Conservation (phyloP, 495 filamentous ascomycete genomes). For the Penicillium egyptiacum region DNA sequence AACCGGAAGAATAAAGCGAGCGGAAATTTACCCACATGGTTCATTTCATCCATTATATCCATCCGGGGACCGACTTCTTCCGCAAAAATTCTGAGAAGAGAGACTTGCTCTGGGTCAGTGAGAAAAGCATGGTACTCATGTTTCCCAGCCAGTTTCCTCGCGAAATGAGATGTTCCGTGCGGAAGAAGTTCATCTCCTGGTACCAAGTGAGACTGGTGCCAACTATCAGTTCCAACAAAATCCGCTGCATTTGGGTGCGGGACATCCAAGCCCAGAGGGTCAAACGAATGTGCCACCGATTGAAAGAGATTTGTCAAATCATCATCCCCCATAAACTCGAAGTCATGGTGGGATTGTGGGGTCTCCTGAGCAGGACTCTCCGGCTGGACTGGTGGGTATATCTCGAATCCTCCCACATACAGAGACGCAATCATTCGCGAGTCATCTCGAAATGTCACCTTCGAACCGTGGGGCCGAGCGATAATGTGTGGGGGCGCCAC, state of each 20-base stretch:
- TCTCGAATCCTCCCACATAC: slow-evolving; percentile 77
- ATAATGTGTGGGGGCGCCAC: slow-evolving; percentile 64
- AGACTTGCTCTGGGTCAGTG: slow-evolving; percentile 69
- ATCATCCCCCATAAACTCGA: slow-evolving; percentile 31
- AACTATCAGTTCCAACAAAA: slow-evolving; percentile 23
- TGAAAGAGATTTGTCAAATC: slow-evolving; percentile 28
- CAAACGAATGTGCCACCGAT: slow-evolving; percentile 30
- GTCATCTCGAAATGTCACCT: slow-evolving; percentile 81
- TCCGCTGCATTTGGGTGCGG: slow-evolving; percentile 18
- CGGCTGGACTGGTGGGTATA: slow-evolving; percentile 61
- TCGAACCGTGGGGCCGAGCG: slow-evolving; percentile 63
- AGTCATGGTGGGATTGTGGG: slow-evolving; percentile 39
- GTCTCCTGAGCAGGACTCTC: slow-evolving; percentile 37
- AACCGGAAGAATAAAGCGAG: not conserved
- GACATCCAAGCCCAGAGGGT: slow-evolving; percentile 21
- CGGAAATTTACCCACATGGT: slow-evolving; percentile 60
- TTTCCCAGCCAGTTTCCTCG: slow-evolving; percentile 29
- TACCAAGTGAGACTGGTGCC: slow-evolving; percentile 27
- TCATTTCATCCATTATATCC: slow-evolving; percentile 83
- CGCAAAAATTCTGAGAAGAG: slow-evolving; percentile 87
- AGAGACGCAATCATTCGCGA: slow-evolving; percentile 89
- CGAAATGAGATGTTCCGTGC: slow-evolving; percentile 29
- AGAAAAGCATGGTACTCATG: slow-evolving; percentile 55
- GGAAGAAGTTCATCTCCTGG: slow-evolving; percentile 32
- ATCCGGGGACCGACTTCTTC: slow-evolving; percentile 93